These are phyloP conservation scores for Fragaria nilgerrensis DNA, from an alignment of 306 rosid species.

Conservation along the genomic window DNA sequence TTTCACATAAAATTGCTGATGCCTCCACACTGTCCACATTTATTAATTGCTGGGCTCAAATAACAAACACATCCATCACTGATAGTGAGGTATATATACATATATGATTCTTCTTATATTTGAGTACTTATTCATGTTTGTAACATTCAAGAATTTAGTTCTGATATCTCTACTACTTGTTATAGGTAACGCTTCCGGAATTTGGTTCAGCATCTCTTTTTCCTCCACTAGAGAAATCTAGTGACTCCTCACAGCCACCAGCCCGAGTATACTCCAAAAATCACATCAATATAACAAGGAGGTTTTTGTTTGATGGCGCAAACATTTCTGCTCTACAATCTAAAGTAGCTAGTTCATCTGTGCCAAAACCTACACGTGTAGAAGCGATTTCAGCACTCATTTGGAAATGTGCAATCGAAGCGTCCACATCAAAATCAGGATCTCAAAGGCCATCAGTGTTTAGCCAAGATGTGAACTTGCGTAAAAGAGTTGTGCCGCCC, in stretches of 20 bases:
- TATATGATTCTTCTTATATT: background rate
- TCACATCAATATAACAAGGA: slow-evolving; percentile 4
- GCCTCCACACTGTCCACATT: slow-evolving; percentile 37
- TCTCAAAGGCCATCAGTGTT: slow-evolving; percentile 23
- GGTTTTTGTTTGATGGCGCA: slow-evolving; percentile 39
- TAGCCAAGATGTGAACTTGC: slow-evolving; percentile 35
- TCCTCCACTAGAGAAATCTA: background rate
- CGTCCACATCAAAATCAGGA: slow-evolving; percentile 4
- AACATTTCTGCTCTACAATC: slow-evolving; percentile 32
- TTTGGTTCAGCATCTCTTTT: background rate
- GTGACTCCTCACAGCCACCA: background rate
- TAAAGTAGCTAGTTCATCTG: slow-evolving; percentile 7
- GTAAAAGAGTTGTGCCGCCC: slow-evolving; percentile 30
- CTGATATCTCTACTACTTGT: background rate
- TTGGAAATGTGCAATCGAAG: slow-evolving; percentile 44
- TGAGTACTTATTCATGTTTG: background rate
- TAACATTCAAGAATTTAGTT: background rate
- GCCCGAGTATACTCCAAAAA: background rate
- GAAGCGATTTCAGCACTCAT: slow-evolving; percentile 43
- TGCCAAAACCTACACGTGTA: slow-evolving; percentile 32
- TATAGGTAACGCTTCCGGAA: background rate
- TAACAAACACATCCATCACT: background rate
- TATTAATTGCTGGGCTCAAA: slow-evolving; percentile 36
- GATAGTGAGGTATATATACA: background rate
- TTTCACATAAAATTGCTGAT: slow-evolving; percentile 49